Percentiles rank a stretch among this genome's conserved stretches.
phyloP scores from a whole-genome alignment of 768 basidiomycete species.

The Boletales sp. region DNA sequence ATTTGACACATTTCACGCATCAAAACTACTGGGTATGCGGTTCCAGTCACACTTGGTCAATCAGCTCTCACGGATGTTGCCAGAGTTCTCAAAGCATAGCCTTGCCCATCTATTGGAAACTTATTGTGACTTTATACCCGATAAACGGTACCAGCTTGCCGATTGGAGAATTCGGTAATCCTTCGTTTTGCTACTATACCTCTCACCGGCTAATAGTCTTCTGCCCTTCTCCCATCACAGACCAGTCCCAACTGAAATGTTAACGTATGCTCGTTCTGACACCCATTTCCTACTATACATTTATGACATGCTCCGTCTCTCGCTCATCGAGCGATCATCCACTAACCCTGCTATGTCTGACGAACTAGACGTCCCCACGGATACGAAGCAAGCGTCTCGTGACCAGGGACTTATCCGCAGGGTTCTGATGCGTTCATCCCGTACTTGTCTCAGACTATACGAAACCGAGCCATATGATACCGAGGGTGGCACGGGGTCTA shows the following conservation, averaged over 20 bases:
- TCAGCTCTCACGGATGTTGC: not conserved
- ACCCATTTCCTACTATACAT: conserved; percentile 94
- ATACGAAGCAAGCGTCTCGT: conserved; percentile 11
- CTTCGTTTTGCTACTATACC: not conserved
- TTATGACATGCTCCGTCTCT: conserved; percentile 87
- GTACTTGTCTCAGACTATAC: conserved; percentile 73
- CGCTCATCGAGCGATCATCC: conserved; percentile 71
- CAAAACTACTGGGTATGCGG: conserved; percentile 67
- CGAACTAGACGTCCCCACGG: conserved; percentile 4
- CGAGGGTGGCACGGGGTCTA: conserved; percentile 57
- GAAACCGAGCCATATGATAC: conserved; percentile 68
- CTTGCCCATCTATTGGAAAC: conserved; percentile 81
- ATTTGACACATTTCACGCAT: conserved; percentile 98
- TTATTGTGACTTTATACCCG: conserved; percentile 87
- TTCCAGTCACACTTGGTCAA: not conserved
- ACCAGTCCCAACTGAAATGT: conserved; percentile 86
- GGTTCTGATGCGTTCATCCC: conserved; percentile 68
- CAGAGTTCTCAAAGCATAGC: conserved; percentile 81
- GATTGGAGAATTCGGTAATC: conserved; percentile 92
- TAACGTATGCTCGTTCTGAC: conserved; percentile 90
- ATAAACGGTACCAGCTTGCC: conserved; percentile 95
- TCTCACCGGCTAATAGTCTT: not conserved
- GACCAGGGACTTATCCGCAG: conserved; percentile 49
- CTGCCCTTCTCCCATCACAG: conserved; percentile 24
- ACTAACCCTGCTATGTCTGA: conserved; percentile 22